Evolutionary conservation across 2,329 filamentous ascomycete species (phyloP).

Genomic region (Epichloe amarillans): DNA sequence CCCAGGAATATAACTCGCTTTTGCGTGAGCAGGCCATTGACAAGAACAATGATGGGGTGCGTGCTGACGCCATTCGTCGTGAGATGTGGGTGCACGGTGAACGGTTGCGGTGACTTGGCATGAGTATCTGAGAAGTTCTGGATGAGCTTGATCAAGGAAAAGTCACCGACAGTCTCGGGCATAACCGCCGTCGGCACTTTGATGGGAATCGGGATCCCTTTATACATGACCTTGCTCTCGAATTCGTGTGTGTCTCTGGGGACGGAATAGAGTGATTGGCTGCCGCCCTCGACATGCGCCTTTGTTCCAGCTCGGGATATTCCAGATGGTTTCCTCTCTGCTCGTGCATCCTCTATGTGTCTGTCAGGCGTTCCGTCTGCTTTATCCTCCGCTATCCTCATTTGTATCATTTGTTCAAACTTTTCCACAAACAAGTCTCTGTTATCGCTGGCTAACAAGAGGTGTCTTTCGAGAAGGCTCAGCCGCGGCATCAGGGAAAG

Average conservation of each 20-base stretch:
- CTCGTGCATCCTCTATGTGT: constrained; percentile 29
- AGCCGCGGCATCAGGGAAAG: constrained; percentile 82
- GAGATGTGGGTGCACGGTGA: constrained; percentile 76
- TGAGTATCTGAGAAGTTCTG: constrained; percentile 83
- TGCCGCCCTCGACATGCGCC: constrained; percentile 42
- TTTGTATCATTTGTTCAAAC: constrained; percentile 87
- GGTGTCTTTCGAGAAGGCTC: constrained; percentile 68
- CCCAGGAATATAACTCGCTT: constrained; percentile 94
- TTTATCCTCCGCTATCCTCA: constrained; percentile 56
- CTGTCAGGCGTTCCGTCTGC: constrained; percentile 27
- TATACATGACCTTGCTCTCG: constrained; percentile 89
- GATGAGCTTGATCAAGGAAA: constrained; percentile 93
- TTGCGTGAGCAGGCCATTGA: constrained; percentile 89
- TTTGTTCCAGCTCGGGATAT: constrained; percentile 51
- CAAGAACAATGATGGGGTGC: constrained; percentile 86
- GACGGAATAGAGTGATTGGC: constrained; percentile 52
- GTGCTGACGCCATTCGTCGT: constrained; percentile 84
- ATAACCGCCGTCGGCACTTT: constrained; percentile 90
- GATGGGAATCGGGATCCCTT: constrained; percentile 90
- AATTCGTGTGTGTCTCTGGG: constrained; percentile 96
- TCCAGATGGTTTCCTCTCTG: constrained; percentile 31
- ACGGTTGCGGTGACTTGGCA: constrained; percentile 69
- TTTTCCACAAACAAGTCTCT: constrained; percentile 97
- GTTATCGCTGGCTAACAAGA: constrained; percentile 80
- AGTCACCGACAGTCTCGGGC: constrained; percentile 93